phyloP scores from a whole-genome alignment of 352 stramenopile species.

The Chloridella minuta region DNA sequence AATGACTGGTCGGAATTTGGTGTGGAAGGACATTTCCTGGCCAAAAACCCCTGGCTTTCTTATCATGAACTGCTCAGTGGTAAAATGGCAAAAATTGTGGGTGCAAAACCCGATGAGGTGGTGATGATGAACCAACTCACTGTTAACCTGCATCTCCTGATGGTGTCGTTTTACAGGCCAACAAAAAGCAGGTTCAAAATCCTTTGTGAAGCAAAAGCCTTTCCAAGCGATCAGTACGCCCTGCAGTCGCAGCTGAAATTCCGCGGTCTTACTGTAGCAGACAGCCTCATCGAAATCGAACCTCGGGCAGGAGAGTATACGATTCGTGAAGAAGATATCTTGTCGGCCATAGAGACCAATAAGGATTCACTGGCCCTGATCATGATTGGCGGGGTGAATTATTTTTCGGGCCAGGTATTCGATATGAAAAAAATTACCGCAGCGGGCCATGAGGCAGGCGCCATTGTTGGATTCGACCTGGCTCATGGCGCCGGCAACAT shows the following conservation, averaged over 20 bases:
- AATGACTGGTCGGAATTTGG: slow-evolving; percentile 22
- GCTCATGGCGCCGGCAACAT: slow-evolving; percentile 27
- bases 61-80: slow-evolving; percentile 20
- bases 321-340: slow-evolving; percentile 21
- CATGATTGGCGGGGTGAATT: slow-evolving; percentile 24
- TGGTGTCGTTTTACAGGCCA: slow-evolving; percentile 24
- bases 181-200: slow-evolving; percentile 22
- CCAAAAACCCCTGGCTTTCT: slow-evolving; percentile 18
- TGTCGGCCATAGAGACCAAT: slow-evolving; percentile 17
- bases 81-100: slow-evolving; percentile 23
- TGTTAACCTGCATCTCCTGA: slow-evolving; percentile 26
- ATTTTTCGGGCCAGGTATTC: slow-evolving; percentile 26
- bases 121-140: slow-evolving; percentile 26
- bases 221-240: slow-evolving; percentile 25
- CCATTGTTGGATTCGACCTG: slow-evolving; percentile 23
- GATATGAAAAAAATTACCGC: slow-evolving; percentile 21
- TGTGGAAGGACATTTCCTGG: slow-evolving; percentile 25
- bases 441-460: slow-evolving; percentile 14
- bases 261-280: slow-evolving; percentile 19
- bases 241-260: slow-evolving; percentile 21
- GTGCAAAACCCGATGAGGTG: slow-evolving; percentile 22
- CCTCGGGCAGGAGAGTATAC: slow-evolving; percentile 1
- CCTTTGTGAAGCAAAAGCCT: slow-evolving; percentile 24
- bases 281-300: slow-evolving; percentile 16
- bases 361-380: slow-evolving; percentile 22